Evolutionary conservation across 495 filamentous ascomycete species (phyloP).

Genomic region (Penicillium cinerascens): DNA sequence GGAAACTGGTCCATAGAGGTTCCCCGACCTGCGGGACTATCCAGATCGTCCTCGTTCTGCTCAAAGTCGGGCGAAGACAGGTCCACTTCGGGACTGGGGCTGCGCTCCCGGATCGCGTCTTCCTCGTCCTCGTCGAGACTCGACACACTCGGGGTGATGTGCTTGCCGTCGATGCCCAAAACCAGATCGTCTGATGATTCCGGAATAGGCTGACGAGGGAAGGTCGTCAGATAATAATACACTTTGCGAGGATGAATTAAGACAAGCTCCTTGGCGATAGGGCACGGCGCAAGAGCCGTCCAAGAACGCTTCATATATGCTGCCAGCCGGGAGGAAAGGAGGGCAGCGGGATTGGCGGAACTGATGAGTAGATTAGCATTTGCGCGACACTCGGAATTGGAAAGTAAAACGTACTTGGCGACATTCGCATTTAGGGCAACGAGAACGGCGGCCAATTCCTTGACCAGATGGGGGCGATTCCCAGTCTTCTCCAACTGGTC

Average conservation of each 20-base stretch:
- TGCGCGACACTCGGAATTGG: neutral
- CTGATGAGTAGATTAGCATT: constrained; percentile 50
- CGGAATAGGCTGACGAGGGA: constrained; percentile 76
- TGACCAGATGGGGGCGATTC: constrained; percentile 90
- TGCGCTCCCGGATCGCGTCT: constrained; percentile 70
- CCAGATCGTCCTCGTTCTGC: constrained; percentile 54
- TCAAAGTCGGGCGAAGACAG: constrained; percentile 85
- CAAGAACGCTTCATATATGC: constrained; percentile 86
- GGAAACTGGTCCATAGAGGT: constrained; percentile 46
- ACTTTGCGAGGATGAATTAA: constrained; percentile 89
- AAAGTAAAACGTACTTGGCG: constrained; percentile 67
- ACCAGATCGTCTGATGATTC: constrained; percentile 58
- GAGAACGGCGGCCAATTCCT: constrained; percentile 84
- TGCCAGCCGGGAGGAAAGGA: constrained; percentile 88
- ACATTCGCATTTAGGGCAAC: constrained; percentile 74
- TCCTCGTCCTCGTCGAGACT: constrained; percentile 67
- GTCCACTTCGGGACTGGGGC: constrained; percentile 89
- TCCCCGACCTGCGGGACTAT: constrained; percentile 37
- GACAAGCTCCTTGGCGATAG: constrained; percentile 87
- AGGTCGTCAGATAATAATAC: constrained; percentile 91
- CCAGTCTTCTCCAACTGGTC: constrained; percentile 87
- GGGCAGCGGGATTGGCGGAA: constrained; percentile 90
- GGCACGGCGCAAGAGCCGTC: constrained; percentile 77
- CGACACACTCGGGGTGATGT: constrained; percentile 81
- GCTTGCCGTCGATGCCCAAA: constrained; percentile 42